phyloP scores from a whole-genome alignment of 1,284 basidiomycete species.

The Leccinum huronense region DNA sequence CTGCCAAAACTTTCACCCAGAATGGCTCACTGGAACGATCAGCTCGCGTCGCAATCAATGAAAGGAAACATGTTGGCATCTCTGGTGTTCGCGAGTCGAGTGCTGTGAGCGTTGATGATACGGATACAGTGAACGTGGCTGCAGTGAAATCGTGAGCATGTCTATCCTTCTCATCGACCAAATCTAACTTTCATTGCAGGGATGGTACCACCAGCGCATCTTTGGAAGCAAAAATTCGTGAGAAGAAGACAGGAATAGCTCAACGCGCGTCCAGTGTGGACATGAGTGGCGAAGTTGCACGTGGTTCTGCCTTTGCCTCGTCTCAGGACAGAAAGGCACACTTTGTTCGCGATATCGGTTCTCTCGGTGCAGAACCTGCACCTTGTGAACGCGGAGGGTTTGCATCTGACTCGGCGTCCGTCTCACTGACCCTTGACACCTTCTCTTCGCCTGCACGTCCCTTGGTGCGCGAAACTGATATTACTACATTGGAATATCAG shows the following conservation, averaged over 20 bases:
- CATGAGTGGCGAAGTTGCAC: background rate
- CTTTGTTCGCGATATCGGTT: background rate
- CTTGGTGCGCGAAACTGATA: no score
- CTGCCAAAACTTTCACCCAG: background rate
- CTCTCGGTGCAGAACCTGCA: background rate
- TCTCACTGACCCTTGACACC: background rate
- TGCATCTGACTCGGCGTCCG: background rate
- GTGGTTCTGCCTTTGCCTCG: no score
- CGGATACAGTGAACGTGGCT: background rate
- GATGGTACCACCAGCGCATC: background rate
- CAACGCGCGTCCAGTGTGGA: background rate
- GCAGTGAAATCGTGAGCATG: constrained; percentile 3
- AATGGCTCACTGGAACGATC: background rate
- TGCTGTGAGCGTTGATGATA: background rate
- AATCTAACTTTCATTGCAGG: constrained; percentile 1
- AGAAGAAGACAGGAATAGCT: background rate
- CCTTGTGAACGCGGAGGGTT: background rate
- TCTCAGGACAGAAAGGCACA: background rate
- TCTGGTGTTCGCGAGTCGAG: background rate
- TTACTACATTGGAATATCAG: no score
- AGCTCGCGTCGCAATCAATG: background rate
- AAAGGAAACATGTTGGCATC: background rate
- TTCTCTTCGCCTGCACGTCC: no score
- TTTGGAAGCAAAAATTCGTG: background rate
- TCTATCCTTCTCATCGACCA: background rate